These are phyloP conservation scores for Chlorophyllum brunneum DNA, from an alignment of 768 basidiomycete species.

Conservation along the genomic window DNA sequence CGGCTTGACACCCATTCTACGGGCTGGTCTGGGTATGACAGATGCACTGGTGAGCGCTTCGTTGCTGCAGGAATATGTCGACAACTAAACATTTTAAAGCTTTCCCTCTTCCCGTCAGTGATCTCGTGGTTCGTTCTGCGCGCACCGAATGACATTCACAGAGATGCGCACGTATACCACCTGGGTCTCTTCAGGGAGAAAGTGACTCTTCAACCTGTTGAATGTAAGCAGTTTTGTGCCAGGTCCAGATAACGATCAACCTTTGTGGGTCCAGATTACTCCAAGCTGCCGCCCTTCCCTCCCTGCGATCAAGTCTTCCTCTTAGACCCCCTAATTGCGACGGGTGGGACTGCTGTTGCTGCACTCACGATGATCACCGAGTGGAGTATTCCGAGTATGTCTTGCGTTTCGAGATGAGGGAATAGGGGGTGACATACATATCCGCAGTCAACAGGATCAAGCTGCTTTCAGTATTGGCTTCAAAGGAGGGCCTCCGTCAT, in stretches of 20 bases:
- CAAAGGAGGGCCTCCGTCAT: slow-evolving; percentile 64
- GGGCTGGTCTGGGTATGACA: slow-evolving; percentile 92
- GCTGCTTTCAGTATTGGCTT: slow-evolving; percentile 78
- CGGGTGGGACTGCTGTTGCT: slow-evolving; percentile 88
- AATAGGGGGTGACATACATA: not conserved
- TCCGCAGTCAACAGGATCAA: slow-evolving; percentile 65
- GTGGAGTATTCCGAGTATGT: slow-evolving; percentile 73
- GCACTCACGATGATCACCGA: slow-evolving; percentile 83
- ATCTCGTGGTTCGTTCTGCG: not conserved
- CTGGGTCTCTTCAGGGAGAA: slow-evolving; percentile 89
- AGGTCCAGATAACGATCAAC: not conserved
- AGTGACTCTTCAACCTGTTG: slow-evolving; percentile 82
- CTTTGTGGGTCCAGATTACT: slow-evolving; percentile 59
- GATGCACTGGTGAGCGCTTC: slow-evolving; percentile 66
- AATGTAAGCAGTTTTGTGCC: slow-evolving; percentile 50
- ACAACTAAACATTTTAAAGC: slow-evolving; percentile 23
- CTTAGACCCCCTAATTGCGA: slow-evolving; percentile 90
- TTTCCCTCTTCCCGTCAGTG: slow-evolving; percentile 80
- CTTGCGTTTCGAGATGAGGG: not conserved
- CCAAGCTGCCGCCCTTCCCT: slow-evolving; percentile 75
- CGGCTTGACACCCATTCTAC: slow-evolving; percentile 86
- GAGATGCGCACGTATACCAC: slow-evolving; percentile 84
- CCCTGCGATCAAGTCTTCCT: slow-evolving; percentile 84
- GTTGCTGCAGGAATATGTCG: not conserved
- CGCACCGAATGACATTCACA: slow-evolving; percentile 21